Evolutionary conservation across 2,329 filamentous ascomycete species (phyloP).

Genomic region (Rutstroemia sp.): DNA sequence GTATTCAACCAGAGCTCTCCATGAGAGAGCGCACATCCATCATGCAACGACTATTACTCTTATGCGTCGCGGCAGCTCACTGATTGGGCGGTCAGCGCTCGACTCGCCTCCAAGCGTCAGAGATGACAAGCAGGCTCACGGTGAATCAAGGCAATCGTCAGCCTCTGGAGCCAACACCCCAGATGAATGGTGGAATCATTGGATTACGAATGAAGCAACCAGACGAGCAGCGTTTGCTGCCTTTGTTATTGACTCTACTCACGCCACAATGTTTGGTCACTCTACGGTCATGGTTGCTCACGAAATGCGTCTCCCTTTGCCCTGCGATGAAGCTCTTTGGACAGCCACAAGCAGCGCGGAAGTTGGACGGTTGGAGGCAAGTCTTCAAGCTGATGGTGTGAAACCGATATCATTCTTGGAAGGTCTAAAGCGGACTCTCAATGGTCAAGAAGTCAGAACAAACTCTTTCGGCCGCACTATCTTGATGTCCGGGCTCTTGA

Average conservation of each 20-base stretch:
- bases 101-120: constrained; percentile 75
- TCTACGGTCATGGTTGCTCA: constrained; percentile 96
- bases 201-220: constrained; percentile 92
- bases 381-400: constrained; percentile 70
- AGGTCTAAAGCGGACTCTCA: constrained; percentile 81
- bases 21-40: constrained; percentile 93
- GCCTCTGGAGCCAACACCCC: constrained; percentile 61
- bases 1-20: constrained; percentile 85
- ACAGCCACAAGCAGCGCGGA: constrained; percentile 81
- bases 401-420: constrained; percentile 85
- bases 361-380: constrained; percentile 75
- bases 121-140: constrained; percentile 33
- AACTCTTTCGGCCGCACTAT: constrained; percentile 91
- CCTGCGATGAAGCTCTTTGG: constrained; percentile 91
- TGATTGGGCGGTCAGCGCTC: constrained; percentile 77
- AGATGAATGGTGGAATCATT: constrained; percentile 91
- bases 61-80: constrained; percentile 86
- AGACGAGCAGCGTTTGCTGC: constrained; percentile 85
- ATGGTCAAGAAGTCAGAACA: constrained; percentile 76
- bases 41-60: constrained; percentile 92
- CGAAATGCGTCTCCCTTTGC: constrained; percentile 83
- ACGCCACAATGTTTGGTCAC: constrained; percentile 97
- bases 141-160: constrained; percentile 53
- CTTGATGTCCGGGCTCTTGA: constrained; percentile 87
- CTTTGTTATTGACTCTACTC: constrained; percentile 90